A percentile compares a stretch with the other conserved stretches of the same genome.
phyloP scores from a whole-genome alignment of 2,329 filamentous ascomycete species.

The Capronia coronata region DNA sequence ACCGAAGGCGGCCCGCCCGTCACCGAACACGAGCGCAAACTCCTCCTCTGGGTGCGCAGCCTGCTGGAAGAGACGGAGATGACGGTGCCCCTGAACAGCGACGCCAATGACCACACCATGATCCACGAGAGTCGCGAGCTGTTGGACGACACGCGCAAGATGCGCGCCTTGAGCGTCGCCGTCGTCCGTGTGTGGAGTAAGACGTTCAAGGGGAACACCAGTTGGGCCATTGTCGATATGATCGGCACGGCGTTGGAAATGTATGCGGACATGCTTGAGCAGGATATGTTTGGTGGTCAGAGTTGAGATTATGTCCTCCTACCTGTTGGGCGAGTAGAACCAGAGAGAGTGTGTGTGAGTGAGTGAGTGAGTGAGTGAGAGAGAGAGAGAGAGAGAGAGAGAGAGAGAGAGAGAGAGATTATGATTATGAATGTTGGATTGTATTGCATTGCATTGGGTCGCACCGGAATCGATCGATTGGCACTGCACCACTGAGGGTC shows the following conservation, averaged over 20 bases:
- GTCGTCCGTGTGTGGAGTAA: slow-evolving; percentile 45
- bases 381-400: too few species aligned
- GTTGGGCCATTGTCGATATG: slow-evolving; percentile 45
- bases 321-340: too few species aligned
- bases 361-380: too few species aligned
- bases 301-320: background rate
- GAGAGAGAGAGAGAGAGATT: too few species aligned
- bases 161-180: slow-evolving; percentile 43
- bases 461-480: too few species aligned
- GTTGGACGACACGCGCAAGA: slow-evolving; percentile 41
- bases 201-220: slow-evolving; percentile 46
- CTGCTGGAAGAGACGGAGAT: slow-evolving; percentile 47
- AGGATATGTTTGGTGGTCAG: slow-evolving; percentile 20
- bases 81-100: slow-evolving; percentile 32
- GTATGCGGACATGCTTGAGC: slow-evolving; percentile 42
- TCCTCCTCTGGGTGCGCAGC: slow-evolving; percentile 44
- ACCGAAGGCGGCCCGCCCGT: slow-evolving; percentile 35
- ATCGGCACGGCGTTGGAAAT: slow-evolving; percentile 43
- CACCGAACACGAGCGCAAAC: slow-evolving; percentile 43
- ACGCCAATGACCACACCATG: slow-evolving; percentile 23
- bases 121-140: slow-evolving; percentile 32
- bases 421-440: too few species aligned
- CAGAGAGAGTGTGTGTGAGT: too few species aligned
- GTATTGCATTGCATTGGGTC: too few species aligned
- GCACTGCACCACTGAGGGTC: too few species aligned